phyloP scores from a whole-genome alignment of 163 green algal genomes.

The Prototheca wickerhamii region DNA sequence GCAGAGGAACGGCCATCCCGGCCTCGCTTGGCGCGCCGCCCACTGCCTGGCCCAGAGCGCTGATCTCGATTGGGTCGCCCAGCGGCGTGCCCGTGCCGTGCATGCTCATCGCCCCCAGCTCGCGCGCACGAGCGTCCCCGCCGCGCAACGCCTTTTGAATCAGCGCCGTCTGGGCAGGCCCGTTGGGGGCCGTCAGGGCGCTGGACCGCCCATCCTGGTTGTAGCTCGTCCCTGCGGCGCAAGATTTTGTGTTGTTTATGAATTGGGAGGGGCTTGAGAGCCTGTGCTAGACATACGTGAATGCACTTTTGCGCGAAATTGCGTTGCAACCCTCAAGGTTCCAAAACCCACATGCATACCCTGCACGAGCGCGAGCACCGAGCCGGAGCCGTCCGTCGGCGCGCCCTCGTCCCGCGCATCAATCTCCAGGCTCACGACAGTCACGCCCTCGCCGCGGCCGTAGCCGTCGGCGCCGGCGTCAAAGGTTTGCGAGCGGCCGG shows the following conservation, averaged over 20 bases:
- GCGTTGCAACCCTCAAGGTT: too few species aligned
- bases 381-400: too few species aligned
- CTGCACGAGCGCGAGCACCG: too few species aligned
- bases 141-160: conserved; percentile 42
- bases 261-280: too few species aligned
- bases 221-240: conserved; percentile 38
- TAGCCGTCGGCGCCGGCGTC: conserved; percentile 28
- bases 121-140: background rate
- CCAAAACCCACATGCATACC: too few species aligned
- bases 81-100: conserved; percentile 68
- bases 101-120: conserved; percentile 36
- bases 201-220: conserved; percentile 78
- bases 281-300: too few species aligned
- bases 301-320: too few species aligned
- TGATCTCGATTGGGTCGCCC: conserved; percentile 60
- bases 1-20: background rate
- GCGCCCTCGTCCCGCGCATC: too few species aligned
- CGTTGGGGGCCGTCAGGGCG: conserved; percentile 39
- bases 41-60: background rate
- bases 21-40: background rate
- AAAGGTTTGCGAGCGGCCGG: conserved; percentile 45
- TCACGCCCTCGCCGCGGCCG: conserved; percentile 30
- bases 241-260: too few species aligned
- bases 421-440: background rate
- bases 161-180: conserved; percentile 52